These are phyloP conservation scores for Candida xyloterini DNA, from an alignment of 805 yeast genomes.

Conservation along the genomic window DNA sequence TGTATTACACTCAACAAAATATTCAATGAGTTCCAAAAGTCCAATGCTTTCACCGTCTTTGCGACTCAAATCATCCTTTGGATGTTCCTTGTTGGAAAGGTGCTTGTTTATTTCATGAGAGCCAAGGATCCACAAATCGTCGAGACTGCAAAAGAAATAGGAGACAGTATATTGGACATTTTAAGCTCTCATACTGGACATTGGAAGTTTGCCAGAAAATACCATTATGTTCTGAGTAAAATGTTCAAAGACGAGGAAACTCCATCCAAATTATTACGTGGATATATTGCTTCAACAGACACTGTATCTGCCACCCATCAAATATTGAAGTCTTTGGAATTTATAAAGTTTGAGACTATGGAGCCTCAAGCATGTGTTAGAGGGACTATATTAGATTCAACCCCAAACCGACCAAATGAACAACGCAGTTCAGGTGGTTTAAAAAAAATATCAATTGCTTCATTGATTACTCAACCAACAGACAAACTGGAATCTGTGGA, in stretches of 20 bases:
- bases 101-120: constrained; percentile 12
- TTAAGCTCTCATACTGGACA: constrained; percentile 3
- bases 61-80: constrained; percentile 4
- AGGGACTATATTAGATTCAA: background rate
- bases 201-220: constrained; percentile 7
- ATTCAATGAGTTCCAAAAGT: constrained; percentile 4
- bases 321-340: background rate
- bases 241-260: constrained; percentile 4
- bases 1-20: constrained; percentile 12
- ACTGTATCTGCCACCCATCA: background rate
- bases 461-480: constrained; percentile 16
- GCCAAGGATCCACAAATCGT: constrained; percentile 4
- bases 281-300: background rate
- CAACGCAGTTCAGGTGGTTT: background rate
- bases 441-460: constrained; percentile 21
- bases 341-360: background rate
- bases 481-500: background rate
- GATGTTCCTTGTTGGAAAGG: constrained; percentile 13
- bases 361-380: background rate
- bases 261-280: constrained; percentile 3
- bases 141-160: constrained; percentile 3
- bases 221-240: constrained; percentile 6
- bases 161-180: constrained; percentile 1
- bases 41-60: constrained; percentile 3
- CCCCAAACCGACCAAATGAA: background rate